Conservation (phyloP, 805 yeast genomes). For the Debaryomyces prosopidis region DNA sequence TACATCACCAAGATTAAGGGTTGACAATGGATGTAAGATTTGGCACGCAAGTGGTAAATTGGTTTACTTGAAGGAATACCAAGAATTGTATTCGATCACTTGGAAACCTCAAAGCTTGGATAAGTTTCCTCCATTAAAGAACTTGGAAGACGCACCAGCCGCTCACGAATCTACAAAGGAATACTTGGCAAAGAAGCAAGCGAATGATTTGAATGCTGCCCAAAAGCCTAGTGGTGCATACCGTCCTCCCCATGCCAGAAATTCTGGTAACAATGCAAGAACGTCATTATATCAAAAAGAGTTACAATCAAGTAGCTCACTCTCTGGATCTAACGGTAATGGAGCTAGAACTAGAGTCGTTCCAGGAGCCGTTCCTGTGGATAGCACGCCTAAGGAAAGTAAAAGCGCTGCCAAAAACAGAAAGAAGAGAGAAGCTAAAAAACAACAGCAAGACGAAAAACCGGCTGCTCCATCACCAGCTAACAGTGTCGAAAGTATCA, state of each 20-base stretch:
- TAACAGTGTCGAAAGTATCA: conserved; percentile 9
- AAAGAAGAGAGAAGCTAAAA: conserved; percentile 71
- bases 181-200: conserved; percentile 44
- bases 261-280: conserved; percentile 30
- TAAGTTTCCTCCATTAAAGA: conserved; percentile 55
- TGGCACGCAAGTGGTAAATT: conserved; percentile 92
- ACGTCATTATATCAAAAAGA: conserved; percentile 63
- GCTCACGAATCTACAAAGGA: conserved; percentile 74
- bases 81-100: conserved; percentile 74
- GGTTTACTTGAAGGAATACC: conserved; percentile 73
- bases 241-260: conserved; percentile 94
- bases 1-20: conserved; percentile 94
- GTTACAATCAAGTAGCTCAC: conserved; percentile 22
- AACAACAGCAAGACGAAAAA: conserved; percentile 16
- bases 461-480: conserved; percentile 11
- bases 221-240: conserved; percentile 84
- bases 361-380: conserved; percentile 57
- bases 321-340: conserved; percentile 21
- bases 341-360: conserved; percentile 40
- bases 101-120: conserved; percentile 75
- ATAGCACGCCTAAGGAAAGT: conserved; percentile 45
- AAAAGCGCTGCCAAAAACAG: conserved; percentile 72
- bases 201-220: conserved; percentile 28
- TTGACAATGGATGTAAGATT: conserved; percentile 89
- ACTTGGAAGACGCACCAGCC: conserved; percentile 55